Conservation (phyloP, 1,139 yeast species). For the Hyphopichia khmerensis region DNA sequence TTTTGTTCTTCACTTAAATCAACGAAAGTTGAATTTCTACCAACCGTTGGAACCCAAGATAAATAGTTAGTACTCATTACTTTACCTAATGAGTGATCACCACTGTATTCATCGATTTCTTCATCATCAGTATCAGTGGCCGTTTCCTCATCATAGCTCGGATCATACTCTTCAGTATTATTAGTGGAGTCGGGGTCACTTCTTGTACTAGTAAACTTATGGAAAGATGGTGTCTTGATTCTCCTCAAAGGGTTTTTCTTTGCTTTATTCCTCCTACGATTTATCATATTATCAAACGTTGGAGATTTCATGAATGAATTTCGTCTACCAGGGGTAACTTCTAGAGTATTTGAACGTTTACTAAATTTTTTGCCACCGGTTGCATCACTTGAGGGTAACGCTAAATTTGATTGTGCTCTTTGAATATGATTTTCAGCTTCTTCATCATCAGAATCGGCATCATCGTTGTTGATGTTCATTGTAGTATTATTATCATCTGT, state of each 20-base stretch:
- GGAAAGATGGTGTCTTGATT: slow-evolving; percentile 6
- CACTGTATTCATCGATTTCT: slow-evolving; percentile 11
- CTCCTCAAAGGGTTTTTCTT: slow-evolving; percentile 8
- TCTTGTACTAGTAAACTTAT: background rate
- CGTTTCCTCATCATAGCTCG: slow-evolving; percentile 14
- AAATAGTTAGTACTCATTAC: slow-evolving; percentile 62
- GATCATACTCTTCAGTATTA: slow-evolving; percentile 10
- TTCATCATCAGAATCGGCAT: slow-evolving; percentile 22
- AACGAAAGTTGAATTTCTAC: slow-evolving; percentile 92
- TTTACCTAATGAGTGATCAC: slow-evolving; percentile 15
- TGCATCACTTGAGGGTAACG: slow-evolving; percentile 32
- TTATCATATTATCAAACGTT: slow-evolving; percentile 37
- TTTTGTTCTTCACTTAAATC: slow-evolving; percentile 80
- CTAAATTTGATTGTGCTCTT: slow-evolving; percentile 36
- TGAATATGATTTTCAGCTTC: slow-evolving; percentile 13
- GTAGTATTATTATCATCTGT: slow-evolving; percentile 17
- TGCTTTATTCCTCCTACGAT: slow-evolving; percentile 7
- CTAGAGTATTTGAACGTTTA: slow-evolving; percentile 50
- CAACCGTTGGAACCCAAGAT: slow-evolving; percentile 90
- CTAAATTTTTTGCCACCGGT: slow-evolving; percentile 33
- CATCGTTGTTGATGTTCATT: slow-evolving; percentile 12
- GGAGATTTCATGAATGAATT: slow-evolving; percentile 34
- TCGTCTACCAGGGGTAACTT: slow-evolving; percentile 23
- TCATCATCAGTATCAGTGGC: slow-evolving; percentile 13
- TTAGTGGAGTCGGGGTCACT: background rate